Evolutionary conservation across 1,139 yeast species (phyloP).

Genomic region (Candida sojae): DNA sequence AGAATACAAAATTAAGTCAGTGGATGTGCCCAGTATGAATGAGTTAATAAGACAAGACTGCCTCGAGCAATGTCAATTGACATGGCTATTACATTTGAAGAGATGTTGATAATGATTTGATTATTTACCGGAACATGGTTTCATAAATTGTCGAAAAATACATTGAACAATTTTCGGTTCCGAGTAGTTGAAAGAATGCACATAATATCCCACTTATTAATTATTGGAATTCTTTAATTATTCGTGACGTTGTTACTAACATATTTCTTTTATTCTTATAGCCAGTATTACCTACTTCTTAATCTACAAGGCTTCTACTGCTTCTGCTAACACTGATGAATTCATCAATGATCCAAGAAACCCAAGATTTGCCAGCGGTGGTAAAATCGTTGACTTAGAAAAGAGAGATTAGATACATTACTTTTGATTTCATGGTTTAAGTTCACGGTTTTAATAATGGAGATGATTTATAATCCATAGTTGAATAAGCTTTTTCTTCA

Average conservation of each 20-base stretch:
- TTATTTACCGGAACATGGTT: no score
- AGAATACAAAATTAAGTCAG: not conserved
- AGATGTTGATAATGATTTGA: no score
- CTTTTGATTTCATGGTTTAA: not conserved
- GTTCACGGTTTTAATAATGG: not conserved
- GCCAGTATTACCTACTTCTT: constrained; percentile 47
- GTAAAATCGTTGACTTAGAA: constrained; percentile 51
- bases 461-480: not conserved
- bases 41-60: no score
- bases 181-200: no score
- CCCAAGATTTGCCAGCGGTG: constrained; percentile 54
- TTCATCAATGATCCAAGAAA: constrained; percentile 57
- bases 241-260: constrained; percentile 18
- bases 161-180: no score
- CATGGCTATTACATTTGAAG: no score
- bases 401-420: constrained; percentile 17
- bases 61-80: no score
- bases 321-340: constrained; percentile 50
- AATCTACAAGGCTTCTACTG: constrained; percentile 43
- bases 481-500: not conserved
- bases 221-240: no score
- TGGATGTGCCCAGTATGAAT: not conserved
- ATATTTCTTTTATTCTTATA: constrained; percentile 20
- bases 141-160: no score
- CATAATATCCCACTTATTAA: no score